Conservation (phyloP, 140 eudicot species). For the Ambrosia hybrid region DNA sequence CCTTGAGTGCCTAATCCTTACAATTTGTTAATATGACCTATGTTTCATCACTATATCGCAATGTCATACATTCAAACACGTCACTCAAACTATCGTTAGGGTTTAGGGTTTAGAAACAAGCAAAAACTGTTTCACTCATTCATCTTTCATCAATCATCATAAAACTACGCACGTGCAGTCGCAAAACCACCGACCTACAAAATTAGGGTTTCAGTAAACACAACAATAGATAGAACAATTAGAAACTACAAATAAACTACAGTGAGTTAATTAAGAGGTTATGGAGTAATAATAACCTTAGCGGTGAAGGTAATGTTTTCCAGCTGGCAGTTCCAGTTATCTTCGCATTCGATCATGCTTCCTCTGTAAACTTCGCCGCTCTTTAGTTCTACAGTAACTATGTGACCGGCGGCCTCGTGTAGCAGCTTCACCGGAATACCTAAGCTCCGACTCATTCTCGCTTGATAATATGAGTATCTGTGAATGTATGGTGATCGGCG, state of each 20-base stretch:
- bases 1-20: not conserved
- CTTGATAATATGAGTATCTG: not conserved
- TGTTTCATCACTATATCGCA: not conserved
- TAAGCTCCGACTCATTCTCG: conserved; percentile 29
- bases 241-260: not conserved
- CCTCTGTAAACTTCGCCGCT: conserved; percentile 91
- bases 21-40: not conserved
- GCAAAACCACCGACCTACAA: no score
- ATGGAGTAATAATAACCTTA: conserved; percentile 36
- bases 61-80: not conserved
- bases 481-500: conserved; percentile 29
- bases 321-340: conserved; percentile 94
- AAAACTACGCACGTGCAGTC: no score
- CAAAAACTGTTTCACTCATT: not conserved
- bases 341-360: conserved; percentile 86
- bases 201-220: no score
- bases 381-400: conserved; percentile 78
- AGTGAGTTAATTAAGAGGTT: not conserved
- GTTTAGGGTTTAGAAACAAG: conserved; percentile 6
- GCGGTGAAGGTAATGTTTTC: conserved; percentile 86
- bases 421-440: conserved; percentile 58
- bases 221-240: not conserved
- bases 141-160: no score
- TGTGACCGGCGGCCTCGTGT: conserved; percentile 81
- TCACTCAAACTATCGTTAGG: not conserved